Conservation (phyloP, 2,329 filamentous ascomycete species). For the Podosphaera xanthii region DNA sequence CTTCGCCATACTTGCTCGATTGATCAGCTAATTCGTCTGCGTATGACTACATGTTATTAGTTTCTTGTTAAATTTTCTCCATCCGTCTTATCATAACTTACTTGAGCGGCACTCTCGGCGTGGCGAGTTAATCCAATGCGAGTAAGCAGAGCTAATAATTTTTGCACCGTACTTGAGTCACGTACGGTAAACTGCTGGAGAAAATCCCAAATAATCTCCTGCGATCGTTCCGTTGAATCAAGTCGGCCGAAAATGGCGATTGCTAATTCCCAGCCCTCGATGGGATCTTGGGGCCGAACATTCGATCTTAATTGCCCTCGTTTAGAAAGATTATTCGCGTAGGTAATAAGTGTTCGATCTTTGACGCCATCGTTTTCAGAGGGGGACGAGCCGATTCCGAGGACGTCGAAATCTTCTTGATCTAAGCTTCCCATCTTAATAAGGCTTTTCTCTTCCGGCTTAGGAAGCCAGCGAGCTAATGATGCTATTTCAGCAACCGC, state of each 20-base stretch:
- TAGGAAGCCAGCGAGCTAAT: slow-evolving; percentile 62
- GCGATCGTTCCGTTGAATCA: slow-evolving; percentile 47
- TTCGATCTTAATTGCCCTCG: slow-evolving; percentile 18
- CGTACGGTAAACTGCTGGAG: slow-evolving; percentile 48
- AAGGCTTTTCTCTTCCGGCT: slow-evolving; percentile 28
- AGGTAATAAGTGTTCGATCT: slow-evolving; percentile 56
- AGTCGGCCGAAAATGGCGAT: slow-evolving; percentile 64
- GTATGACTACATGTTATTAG: slow-evolving; percentile 40
- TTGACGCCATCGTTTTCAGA: slow-evolving; percentile 44
- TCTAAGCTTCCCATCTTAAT: slow-evolving; percentile 41
- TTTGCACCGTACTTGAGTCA: slow-evolving; percentile 52
- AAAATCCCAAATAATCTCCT: slow-evolving; percentile 51
- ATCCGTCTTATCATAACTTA: slow-evolving; percentile 18
- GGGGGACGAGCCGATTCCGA: slow-evolving; percentile 37
- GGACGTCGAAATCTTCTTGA: slow-evolving; percentile 62
- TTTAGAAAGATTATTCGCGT: slow-evolving; percentile 44
- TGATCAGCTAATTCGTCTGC: slow-evolving; percentile 53
- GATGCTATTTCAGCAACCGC: slow-evolving; percentile 66
- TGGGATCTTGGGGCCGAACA: slow-evolving; percentile 14
- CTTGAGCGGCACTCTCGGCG: slow-evolving; percentile 63
- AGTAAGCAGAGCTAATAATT: slow-evolving; percentile 55
- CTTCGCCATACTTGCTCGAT: slow-evolving; percentile 61
- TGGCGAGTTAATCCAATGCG: slow-evolving; percentile 58
- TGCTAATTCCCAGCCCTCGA: slow-evolving; percentile 75
- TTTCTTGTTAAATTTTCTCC: background rate